These are phyloP conservation scores for Zygoascus ofunaensis DNA, from an alignment of 805 yeast genomes.

Conservation along the genomic window DNA sequence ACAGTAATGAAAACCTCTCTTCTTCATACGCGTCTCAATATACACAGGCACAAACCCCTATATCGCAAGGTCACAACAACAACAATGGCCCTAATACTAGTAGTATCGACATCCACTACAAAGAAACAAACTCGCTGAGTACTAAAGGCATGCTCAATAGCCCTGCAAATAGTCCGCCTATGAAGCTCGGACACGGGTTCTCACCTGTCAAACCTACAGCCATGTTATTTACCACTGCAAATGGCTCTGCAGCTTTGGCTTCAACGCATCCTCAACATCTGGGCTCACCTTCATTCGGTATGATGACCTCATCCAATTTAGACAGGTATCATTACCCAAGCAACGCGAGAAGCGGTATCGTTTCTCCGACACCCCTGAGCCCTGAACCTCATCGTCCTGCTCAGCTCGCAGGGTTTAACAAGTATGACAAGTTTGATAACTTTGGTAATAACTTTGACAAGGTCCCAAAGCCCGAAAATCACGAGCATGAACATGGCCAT, in stretches of 20 bases:
- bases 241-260: not conserved
- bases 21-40: not conserved
- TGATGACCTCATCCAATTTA: not conserved
- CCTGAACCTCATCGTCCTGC: not conserved
- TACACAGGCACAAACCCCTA: not conserved
- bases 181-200: not conserved
- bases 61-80: not conserved
- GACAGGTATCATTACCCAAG: not conserved
- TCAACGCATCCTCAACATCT: too few relatives aligned
- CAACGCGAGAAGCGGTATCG: not conserved
- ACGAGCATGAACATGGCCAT: not conserved
- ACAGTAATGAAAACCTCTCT: constrained; percentile 17
- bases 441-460: too few relatives aligned
- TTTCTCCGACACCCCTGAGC: not conserved
- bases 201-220: not conserved
- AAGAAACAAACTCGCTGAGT: too few relatives aligned
- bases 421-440: too few relatives aligned
- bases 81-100: not conserved
- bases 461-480: too few relatives aligned
- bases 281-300: too few relatives aligned
- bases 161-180: not conserved
- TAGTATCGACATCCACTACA: too few relatives aligned
- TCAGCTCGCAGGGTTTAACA: not conserved
- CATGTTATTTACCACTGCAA: not conserved
- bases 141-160: not conserved